Conservation (phyloP, 257 asterid species). For the Ehretia macrophylla region DNA sequence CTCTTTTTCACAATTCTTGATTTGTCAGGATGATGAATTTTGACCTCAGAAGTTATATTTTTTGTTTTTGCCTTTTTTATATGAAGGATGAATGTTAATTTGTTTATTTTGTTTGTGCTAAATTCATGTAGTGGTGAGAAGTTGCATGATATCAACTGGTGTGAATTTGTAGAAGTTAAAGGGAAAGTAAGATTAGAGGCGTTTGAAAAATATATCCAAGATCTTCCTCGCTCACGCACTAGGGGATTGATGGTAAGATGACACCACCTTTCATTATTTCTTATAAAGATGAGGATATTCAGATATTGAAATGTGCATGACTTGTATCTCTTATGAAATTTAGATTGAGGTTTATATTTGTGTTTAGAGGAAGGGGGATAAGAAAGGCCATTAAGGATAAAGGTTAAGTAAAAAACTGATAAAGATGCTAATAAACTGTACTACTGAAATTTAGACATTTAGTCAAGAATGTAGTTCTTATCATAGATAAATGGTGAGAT, state of each 20-base stretch:
- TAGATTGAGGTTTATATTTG: not conserved
- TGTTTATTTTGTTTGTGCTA: conserved; percentile 10
- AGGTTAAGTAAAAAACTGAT: no score
- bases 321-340: not conserved
- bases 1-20: not conserved
- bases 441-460: no score
- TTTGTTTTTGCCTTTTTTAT: not conserved
- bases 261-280: not conserved
- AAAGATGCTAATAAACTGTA: no score
- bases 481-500: no score
- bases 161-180: conserved; percentile 23
- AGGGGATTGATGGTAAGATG: conserved; percentile 30
- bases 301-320: conserved; percentile 8
- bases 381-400: no score
- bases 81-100: conserved; percentile 1
- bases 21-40: not conserved
- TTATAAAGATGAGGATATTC: not conserved
- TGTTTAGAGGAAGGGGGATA: no score
- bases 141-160: conserved; percentile 29
- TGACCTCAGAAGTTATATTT: not conserved
- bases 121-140: conserved; percentile 27
- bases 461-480: no score
- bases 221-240: conserved; percentile 27
- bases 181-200: conserved; percentile 23
- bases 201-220: conserved; percentile 22